phyloP scores from a whole-genome alignment of 495 filamentous ascomycete species.

The Letharia columbiana region DNA sequence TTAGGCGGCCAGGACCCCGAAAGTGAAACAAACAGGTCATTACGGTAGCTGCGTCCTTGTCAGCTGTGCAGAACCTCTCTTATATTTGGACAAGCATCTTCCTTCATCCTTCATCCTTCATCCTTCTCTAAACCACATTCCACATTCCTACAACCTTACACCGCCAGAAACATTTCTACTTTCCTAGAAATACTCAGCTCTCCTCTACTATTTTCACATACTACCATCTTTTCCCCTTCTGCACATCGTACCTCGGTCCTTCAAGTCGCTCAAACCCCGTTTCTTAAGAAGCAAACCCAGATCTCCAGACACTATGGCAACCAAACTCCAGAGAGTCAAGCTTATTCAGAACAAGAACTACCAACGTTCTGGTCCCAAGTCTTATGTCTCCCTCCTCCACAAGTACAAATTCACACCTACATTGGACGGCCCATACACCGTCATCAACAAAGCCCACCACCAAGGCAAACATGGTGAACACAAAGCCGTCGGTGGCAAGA shows the following conservation, averaged over 20 bases:
- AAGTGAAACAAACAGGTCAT: slow-evolving; percentile 9
- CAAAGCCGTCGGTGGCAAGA: slow-evolving; percentile 40
- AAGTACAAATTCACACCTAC: slow-evolving; percentile 67
- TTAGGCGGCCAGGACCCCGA: neutral
- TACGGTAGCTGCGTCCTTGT: slow-evolving; percentile 7
- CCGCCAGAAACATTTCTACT: neutral
- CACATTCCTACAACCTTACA: neutral
- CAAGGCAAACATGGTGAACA: slow-evolving; percentile 37
- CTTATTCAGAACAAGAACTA: slow-evolving; percentile 55
- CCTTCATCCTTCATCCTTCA: slow-evolving; percentile 2
- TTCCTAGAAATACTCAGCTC: neutral
- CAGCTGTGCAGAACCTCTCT: slow-evolving; percentile 1
- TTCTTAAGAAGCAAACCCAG: neutral
- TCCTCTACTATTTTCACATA: neutral
- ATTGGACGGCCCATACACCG: slow-evolving; percentile 56
- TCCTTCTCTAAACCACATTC: neutral
- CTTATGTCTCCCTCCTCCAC: slow-evolving; percentile 59
- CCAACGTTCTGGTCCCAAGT: slow-evolving; percentile 58
- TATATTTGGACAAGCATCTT: slow-evolving; percentile 8
- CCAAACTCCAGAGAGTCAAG: slow-evolving; percentile 38
- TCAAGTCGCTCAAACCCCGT: neutral
- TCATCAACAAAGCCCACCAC: slow-evolving; percentile 37
- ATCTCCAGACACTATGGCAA: slow-evolving; percentile 29
- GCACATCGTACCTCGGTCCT: neutral
- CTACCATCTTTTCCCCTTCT: neutral